Evolutionary conservation across 495 filamentous ascomycete species (phyloP).

Genomic region (Hyaloscypha finlandica): DNA sequence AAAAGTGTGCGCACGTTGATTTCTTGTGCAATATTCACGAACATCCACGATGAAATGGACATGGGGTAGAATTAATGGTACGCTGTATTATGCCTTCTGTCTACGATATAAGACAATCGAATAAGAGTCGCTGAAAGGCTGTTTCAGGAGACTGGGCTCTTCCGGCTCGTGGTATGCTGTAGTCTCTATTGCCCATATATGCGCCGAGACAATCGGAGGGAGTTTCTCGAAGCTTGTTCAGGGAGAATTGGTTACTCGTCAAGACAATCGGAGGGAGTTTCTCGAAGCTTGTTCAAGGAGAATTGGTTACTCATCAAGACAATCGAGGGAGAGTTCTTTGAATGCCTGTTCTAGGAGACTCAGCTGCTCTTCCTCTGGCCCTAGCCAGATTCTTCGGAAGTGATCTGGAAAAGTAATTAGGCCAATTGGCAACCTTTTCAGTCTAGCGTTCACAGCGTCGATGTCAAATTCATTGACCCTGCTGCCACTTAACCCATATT

Average conservation of each 20-base stretch:
- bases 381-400: not conserved
- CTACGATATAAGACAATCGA: too few species aligned
- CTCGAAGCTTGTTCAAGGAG: too few species aligned
- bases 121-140: too few species aligned
- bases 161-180: too few species aligned
- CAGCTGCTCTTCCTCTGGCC: not conserved
- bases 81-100: not conserved
- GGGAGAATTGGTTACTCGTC: not conserved
- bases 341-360: not conserved
- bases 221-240: too few species aligned
- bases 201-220: too few species aligned
- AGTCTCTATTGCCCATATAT: too few species aligned
- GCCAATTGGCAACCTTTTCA: not conserved
- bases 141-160: too few species aligned
- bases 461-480: not conserved
- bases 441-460: not conserved
- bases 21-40: not conserved
- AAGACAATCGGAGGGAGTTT: not conserved
- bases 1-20: not conserved
- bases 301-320: not conserved
- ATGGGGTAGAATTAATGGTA: not conserved
- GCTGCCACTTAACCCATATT: not conserved
- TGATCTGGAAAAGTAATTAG: not conserved
- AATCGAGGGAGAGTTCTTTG: not conserved
- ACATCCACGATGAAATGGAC: not conserved